Base-by-base conservation (phyloP, 495 filamentous ascomycete species). In the Lineolata rhizophorae region DNA sequence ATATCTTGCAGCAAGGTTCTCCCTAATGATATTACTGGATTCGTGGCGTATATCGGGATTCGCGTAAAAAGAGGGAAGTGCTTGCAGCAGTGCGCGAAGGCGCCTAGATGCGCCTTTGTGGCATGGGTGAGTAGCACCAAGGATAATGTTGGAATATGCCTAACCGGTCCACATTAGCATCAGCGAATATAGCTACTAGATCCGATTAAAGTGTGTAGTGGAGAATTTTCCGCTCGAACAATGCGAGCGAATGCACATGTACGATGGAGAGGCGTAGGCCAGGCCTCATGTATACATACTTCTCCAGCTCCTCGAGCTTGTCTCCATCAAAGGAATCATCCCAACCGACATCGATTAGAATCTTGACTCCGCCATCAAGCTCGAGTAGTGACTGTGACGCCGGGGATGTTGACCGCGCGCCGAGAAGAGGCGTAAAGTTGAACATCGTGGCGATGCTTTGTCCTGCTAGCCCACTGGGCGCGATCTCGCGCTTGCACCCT, bases 71-170 rank as follows among this genome's bases (percentile, higher is more conserved):
- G 65, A 32, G 90, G 84, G 42, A 93, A 75, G 50, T 91, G 70
- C 51, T 92, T 91, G 67, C 90, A 99, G 61, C 83, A 93, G 50
- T 99, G 84, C 27, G 78, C 87, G 44, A 76, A 93, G 28, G 87
- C 90, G 37, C 77, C 87, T 32, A 99, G 67, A 51, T 95, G 90
- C 19, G 76, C 62, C 15, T 76, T 65, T 2, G 83, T 95, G 29
- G 87, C 76, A 47, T 99, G 87, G 3, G 87, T 95, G 36, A 99
- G 66, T 20, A 99, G 79, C 45, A 99, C 76, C 34, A 99, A 56
- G 5, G 87, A 94, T 18, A 99, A 64, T 4, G 85, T 91, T 5
- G 84, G 72, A 10, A 84, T 65, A 52, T 85, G 80, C 57, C 79
- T 90, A 45, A 38, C 13, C 18, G 18, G 34, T 35, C 19, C 10